Percentiles rank a stretch among this genome's conserved stretches.
These are phyloP conservation scores for Buddleja alternifolia DNA, from an alignment of 257 asterid species.

Conservation along the genomic window DNA sequence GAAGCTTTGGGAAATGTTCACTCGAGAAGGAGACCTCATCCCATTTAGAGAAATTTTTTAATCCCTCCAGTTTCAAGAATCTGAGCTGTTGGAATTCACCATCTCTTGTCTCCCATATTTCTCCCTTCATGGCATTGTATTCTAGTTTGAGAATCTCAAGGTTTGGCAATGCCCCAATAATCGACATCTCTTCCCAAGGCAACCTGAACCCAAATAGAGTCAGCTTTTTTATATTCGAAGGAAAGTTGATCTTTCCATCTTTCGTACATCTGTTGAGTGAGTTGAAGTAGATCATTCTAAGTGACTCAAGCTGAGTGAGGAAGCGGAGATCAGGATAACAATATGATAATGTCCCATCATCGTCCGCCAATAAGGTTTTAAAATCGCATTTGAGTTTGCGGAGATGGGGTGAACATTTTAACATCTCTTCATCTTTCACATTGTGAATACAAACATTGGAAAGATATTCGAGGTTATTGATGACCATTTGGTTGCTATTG, in stretches of 20 bases:
- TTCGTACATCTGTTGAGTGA: background rate
- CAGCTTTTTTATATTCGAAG: constrained; percentile 3
- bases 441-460: background rate
- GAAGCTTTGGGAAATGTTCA: background rate
- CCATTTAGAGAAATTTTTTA: background rate
- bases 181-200: constrained; percentile 1
- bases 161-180: constrained; percentile 6
- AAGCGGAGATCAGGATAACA: no score
- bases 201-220: background rate
- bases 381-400: background rate
- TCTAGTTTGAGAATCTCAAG: constrained; percentile 15
- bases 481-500: background rate
- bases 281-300: background rate
- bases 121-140: background rate
- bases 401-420: constrained; percentile 19
- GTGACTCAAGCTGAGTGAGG: constrained; percentile 19
- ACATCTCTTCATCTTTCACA: background rate
- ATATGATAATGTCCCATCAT: no score
- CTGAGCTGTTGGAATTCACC: background rate
- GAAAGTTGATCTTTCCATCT: background rate
- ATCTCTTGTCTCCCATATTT: constrained; percentile 13
- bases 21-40: background rate
- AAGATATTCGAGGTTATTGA: constrained; percentile 3
- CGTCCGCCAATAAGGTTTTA: no score
- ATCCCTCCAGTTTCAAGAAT: background rate